Conservation (phyloP, 345 rosid species). For the Gossypium longicalyx region DNA sequence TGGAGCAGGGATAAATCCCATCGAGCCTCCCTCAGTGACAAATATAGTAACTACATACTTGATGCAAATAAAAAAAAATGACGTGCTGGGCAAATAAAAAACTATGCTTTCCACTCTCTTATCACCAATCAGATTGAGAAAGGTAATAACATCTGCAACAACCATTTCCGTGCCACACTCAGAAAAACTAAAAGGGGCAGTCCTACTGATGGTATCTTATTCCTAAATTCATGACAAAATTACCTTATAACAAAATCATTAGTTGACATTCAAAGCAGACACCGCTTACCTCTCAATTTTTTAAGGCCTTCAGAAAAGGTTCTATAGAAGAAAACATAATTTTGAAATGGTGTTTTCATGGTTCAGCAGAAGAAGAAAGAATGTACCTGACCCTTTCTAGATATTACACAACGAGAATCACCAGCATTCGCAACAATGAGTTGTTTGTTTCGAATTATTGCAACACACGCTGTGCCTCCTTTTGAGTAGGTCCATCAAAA, state of each 20-base stretch:
- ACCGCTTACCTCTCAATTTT: neutral
- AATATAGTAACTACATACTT: too few species aligned
- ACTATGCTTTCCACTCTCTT: too few species aligned
- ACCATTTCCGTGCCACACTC: too few species aligned
- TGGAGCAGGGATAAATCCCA: too few species aligned
- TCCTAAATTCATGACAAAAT: too few species aligned
- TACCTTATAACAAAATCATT: neutral
- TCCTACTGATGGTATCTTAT: too few species aligned
- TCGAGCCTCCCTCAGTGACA: too few species aligned
- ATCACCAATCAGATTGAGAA: too few species aligned
- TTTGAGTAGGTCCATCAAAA: slow-evolving; percentile 45
- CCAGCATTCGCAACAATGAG: slow-evolving; percentile 93
- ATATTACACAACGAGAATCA: slow-evolving; percentile 96
- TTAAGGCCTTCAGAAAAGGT: neutral
- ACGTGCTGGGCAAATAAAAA: too few species aligned
- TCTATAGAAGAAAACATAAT: neutral
- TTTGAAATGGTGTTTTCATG: neutral
- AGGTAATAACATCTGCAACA: too few species aligned
- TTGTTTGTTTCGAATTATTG: slow-evolving; percentile 65
- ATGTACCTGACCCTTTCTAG: slow-evolving; percentile 78
- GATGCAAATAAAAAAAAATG: too few species aligned
- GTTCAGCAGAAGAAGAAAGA: neutral
- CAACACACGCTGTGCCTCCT: slow-evolving; percentile 95
- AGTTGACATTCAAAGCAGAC: neutral
- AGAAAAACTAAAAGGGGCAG: too few species aligned